Evolutionary conservation across 148 eudicot genomes (phyloP), one percentile per base, ranked within the genome.

Genomic region (Vaccinium corymbosum): DNA sequence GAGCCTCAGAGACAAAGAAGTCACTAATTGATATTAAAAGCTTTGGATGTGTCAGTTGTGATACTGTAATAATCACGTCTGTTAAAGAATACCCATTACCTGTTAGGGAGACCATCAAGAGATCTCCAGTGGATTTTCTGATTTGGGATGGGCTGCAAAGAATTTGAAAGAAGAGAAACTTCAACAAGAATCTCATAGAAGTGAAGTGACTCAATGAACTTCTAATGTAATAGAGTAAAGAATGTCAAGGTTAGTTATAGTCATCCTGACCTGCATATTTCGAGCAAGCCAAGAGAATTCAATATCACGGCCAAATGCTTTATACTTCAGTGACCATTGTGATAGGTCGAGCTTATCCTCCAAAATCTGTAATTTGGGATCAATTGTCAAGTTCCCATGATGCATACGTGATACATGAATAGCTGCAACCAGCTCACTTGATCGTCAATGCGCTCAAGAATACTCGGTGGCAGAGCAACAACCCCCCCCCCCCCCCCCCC

Each of bases 51-150:
- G 32, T 49, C 22, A 4, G 16, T 48, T 61, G 49, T 38, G 7
- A 68, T 62, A 77, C 38, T 49, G 49, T 35, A 12, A 29, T 61
- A 64, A 12, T n/a, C 53, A 20, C 17, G 46, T 29, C n/a, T 32
- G 62, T 42, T 1, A 75, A 32, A 22, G 15, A 22, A 80, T 77
- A 46, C 46, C 13, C 50, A 17, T 61, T 88, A 96, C 99, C 95
- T 92, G 88, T 96, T 96, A 76, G 93, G 95, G 85, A 94, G 99
- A 85, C 99, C 99, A 84, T 93, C 99, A 76, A 93, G 77, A 61
- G 99, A 96, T 91, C 97, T 88, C 99, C 99, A 96, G 78, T 96
- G 99, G 84, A 96, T 93, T 88, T 96, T 96, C 86, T 94, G 97
- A 89, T 96, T 96, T 17, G 89, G 97, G 50, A 90, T 96, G 71